Evolutionary conservation across 805 yeast genomes (phyloP).

Genomic region (Pichia phayaonensis): DNA sequence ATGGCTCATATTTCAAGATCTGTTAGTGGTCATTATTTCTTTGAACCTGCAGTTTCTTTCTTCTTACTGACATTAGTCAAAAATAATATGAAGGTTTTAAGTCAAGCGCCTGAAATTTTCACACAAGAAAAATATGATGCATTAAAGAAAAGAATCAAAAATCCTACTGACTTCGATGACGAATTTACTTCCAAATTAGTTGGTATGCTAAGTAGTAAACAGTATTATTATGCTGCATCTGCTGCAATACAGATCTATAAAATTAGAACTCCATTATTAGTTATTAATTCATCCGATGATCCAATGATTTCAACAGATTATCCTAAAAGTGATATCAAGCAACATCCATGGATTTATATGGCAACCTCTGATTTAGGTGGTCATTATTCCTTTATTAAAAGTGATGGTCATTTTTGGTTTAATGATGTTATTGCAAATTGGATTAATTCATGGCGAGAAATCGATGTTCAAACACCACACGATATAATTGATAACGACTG

Average conservation of each 20-base stretch:
- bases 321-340: slow-evolving; percentile 41
- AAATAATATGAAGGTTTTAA: slow-evolving; percentile 33
- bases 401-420: slow-evolving; percentile 42
- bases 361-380: slow-evolving; percentile 63
- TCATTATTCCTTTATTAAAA: slow-evolving; percentile 49
- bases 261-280: slow-evolving; percentile 54
- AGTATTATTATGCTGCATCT: slow-evolving; percentile 60
- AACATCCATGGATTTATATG: slow-evolving; percentile 53
- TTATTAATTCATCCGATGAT: slow-evolving; percentile 59
- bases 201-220: slow-evolving; percentile 54
- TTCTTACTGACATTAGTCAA: slow-evolving; percentile 37
- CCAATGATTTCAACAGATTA: slow-evolving; percentile 52
- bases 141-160: slow-evolving; percentile 30
- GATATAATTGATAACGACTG: slow-evolving; percentile 17
- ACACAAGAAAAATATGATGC: slow-evolving; percentile 22
- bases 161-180: slow-evolving; percentile 52
- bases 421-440: slow-evolving; percentile 34
- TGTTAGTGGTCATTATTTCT: slow-evolving; percentile 33
- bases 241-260: slow-evolving; percentile 49
- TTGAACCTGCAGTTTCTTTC: slow-evolving; percentile 34
- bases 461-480: slow-evolving; percentile 10
- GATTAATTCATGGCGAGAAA: slow-evolving; percentile 30
- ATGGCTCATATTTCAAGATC: slow-evolving; percentile 35
- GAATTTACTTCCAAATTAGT: slow-evolving; percentile 51
- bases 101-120: slow-evolving; percentile 24